Percentiles rank a stretch among this genome's conserved stretches.
phyloP scores from a whole-genome alignment of 2,329 filamentous ascomycete genomes.

The Sphaerulina vaccinii region DNA sequence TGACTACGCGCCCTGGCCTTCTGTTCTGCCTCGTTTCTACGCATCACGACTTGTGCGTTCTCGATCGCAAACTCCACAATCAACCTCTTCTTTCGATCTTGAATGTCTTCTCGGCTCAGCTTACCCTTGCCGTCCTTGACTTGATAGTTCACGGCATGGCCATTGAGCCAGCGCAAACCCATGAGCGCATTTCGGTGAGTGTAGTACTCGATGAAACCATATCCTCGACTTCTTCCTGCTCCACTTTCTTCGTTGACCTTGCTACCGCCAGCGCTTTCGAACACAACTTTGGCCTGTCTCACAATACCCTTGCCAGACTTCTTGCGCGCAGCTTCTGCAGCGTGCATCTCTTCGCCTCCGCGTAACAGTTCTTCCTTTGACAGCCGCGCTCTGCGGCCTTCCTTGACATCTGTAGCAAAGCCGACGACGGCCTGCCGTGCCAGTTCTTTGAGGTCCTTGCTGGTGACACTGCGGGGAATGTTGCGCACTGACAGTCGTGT shows the following conservation, averaged over 20 bases:
- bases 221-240: slow-evolving; percentile 82
- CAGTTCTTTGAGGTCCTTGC: slow-evolving; percentile 86
- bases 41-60: slow-evolving; percentile 90
- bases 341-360: slow-evolving; percentile 74
- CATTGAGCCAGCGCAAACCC: slow-evolving; percentile 91
- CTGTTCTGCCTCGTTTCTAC: slow-evolving; percentile 65
- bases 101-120: slow-evolving; percentile 43
- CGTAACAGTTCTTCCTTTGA: slow-evolving; percentile 86
- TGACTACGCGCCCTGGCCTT: slow-evolving; percentile 51
- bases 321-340: slow-evolving; percentile 77
- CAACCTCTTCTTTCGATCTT: slow-evolving; percentile 80
- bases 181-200: slow-evolving; percentile 93
- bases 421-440: slow-evolving; percentile 90
- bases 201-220: slow-evolving; percentile 96
- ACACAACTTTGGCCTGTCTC: slow-evolving; percentile 90
- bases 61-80: slow-evolving; percentile 98
- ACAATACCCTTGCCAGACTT: slow-evolving; percentile 83
- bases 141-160: slow-evolving; percentile 59
- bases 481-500: slow-evolving; percentile 91
- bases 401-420: slow-evolving; percentile 86
- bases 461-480: slow-evolving; percentile 75
- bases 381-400: slow-evolving; percentile 69
- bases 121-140: slow-evolving; percentile 44
- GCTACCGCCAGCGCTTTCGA: slow-evolving; percentile 79
- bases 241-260: slow-evolving; percentile 77